These are phyloP conservation scores for Diaporthe sp. DNA, from an alignment of 2,329 filamentous ascomycete species.

Conservation along the genomic window DNA sequence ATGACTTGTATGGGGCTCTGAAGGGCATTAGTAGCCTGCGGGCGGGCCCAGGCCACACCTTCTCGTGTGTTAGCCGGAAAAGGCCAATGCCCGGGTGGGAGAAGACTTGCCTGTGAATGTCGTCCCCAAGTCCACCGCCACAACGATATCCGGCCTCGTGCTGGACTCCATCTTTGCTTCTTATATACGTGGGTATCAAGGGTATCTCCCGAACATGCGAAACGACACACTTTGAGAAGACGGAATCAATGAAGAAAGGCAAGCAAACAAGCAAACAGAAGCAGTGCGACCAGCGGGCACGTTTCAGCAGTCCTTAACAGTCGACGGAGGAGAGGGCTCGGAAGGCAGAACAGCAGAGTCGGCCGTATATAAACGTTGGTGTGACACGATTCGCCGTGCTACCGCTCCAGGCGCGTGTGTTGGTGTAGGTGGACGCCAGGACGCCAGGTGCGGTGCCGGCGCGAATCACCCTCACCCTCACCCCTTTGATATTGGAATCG, in stretches of 20 bases:
- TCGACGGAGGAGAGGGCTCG: neutral
- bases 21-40: conserved; percentile 44
- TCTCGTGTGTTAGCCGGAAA: conserved; percentile 29
- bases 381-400: conserved; percentile 27
- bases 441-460: neutral
- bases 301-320: neutral
- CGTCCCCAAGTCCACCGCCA: conserved; percentile 57
- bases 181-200: conserved; percentile 5
- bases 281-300: conserved; percentile 24
- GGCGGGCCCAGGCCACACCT: conserved; percentile 49
- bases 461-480: neutral
- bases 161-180: conserved; percentile 9
- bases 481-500: neutral
- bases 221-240: neutral
- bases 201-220: conserved; percentile 9
- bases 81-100: neutral
- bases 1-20: conserved; percentile 55
- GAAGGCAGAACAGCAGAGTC: neutral
- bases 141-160: conserved; percentile 48
- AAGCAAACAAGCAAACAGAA: conserved; percentile 5
- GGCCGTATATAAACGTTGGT: conserved; percentile 10
- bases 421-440: conserved; percentile 22
- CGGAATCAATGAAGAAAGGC: neutral
- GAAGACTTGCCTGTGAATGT: conserved; percentile 54
- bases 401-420: conserved; percentile 27